Conservation (phyloP, 1,284 basidiomycete genomes). For the Veloporphyrellus conicus region DNA sequence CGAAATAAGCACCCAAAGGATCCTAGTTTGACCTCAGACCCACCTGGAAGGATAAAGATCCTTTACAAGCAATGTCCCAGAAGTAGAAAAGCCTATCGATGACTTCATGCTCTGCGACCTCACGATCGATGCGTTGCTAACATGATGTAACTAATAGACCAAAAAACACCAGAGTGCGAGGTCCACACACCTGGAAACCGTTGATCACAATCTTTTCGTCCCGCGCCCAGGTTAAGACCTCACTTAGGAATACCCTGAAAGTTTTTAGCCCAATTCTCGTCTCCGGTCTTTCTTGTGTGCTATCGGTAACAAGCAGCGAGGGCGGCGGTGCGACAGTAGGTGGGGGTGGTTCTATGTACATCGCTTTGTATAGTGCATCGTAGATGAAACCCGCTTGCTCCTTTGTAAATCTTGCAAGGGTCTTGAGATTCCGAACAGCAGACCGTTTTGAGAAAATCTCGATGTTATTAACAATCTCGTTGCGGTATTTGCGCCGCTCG, state of each 20-base stretch:
- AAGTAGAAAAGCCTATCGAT: conserved; percentile 82
- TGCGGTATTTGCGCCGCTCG: conserved; percentile 83
- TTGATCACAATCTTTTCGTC: conserved; percentile 92
- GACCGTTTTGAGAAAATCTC: conserved; percentile 96
- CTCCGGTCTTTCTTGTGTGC: conserved; percentile 75
- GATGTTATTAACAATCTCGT: conserved; percentile 90
- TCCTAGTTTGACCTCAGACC: background rate
- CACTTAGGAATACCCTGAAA: conserved; percentile 87
- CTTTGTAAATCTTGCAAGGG: conserved; percentile 79
- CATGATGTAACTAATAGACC: conserved; percentile 18
- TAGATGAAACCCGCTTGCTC: conserved; percentile 89
- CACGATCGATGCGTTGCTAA: conserved; percentile 75
- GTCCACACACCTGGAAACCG: conserved; percentile 71
- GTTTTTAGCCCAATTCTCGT: conserved; percentile 85
- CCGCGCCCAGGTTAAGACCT: conserved; percentile 93
- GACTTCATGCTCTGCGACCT: conserved; percentile 79
- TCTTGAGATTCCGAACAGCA: conserved; percentile 84
- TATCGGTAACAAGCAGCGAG: conserved; percentile 51
- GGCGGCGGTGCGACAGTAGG: conserved; percentile 45
- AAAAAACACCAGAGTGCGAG: background rate
- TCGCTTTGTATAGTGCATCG: conserved; percentile 85
- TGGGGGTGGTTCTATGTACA: conserved; percentile 73
- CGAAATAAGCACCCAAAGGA: conserved; percentile 5
- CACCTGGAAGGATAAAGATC: conserved; percentile 83
- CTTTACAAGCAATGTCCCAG: conserved; percentile 80